Conservation (phyloP, 2,329 filamentous ascomycete species). For the Diaporthe sp. region DNA sequence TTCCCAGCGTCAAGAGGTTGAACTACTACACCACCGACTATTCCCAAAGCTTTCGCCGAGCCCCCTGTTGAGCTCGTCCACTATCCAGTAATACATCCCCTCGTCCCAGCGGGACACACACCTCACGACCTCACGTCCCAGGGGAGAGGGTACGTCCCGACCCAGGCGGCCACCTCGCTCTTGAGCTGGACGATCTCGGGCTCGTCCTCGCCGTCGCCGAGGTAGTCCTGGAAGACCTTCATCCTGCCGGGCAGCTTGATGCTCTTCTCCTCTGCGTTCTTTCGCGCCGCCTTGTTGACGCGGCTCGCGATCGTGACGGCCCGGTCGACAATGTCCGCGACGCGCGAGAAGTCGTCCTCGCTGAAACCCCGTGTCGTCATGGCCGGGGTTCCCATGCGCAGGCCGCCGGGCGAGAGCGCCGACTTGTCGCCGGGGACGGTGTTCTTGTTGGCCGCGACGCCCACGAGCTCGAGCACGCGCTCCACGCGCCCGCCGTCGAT, state of each 20-base stretch:
- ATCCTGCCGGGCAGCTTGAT: slow-evolving; percentile 74
- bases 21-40: background rate
- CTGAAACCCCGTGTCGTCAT: slow-evolving; percentile 98
- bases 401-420: slow-evolving; percentile 89
- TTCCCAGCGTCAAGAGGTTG: slow-evolving; percentile 16
- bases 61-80: background rate
- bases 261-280: slow-evolving; percentile 73
- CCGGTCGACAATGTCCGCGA: slow-evolving; percentile 87
- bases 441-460: slow-evolving; percentile 99
- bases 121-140: slow-evolving; percentile 61
- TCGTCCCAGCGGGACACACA: background rate
- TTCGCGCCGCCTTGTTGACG: slow-evolving; percentile 77
- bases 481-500: slow-evolving; percentile 93
- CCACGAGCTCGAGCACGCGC: slow-evolving; percentile 89
- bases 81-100: background rate
- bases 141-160: slow-evolving; percentile 77
- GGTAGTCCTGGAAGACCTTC: slow-evolving; percentile 74
- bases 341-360: slow-evolving; percentile 86
- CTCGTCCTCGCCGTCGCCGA: slow-evolving; percentile 74
- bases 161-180: slow-evolving; percentile 82
- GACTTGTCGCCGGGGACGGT: slow-evolving; percentile 96
- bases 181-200: slow-evolving; percentile 78
- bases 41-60: background rate
- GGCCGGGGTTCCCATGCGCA: slow-evolving; percentile 94
- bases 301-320: slow-evolving; percentile 82